Evolutionary conservation across 768 basidiomycete genomes (phyloP), one percentile per base, ranked within the genome.

Genomic region (Boletus eberwhitei): DNA sequence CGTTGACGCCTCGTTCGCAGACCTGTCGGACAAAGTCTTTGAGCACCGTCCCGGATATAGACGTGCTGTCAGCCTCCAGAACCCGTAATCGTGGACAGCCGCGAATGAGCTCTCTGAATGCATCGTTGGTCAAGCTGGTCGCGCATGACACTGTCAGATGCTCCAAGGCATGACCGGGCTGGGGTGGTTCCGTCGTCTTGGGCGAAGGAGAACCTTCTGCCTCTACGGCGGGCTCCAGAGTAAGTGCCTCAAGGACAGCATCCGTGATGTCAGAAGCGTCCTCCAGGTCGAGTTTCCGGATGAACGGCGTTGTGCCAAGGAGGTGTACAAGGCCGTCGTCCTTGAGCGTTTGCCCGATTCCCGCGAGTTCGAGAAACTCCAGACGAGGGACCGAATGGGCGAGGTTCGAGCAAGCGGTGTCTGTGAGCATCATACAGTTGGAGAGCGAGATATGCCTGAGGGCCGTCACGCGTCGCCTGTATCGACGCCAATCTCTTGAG

Each of bases 231-330:
- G 47, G 50, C 14, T 53, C 53, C 0, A 85, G 87, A 1, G 88
- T 89, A 34, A 97, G 74, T 0, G 76, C 74, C 19, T 75, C 73
- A 24, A 96, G 68, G n/a, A 93, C 79, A 3, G 76, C 72, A 67
- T 96, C 92, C 1, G 82, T 87, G 50, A 94, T 81, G 17, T 85
- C 80, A 13, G 71, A 69, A 7, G 90, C 90, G 59, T 92, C 89
- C 65, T 96, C 94, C n/a, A 97, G 74, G 67, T 97, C 94, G 38
- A 96, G 72, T 42, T 82, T 82, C 51, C 84, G 79, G 44, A 97
- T 84, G 56, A 77, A 68, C 1, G 88, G 88, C 3, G 85, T 86
- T 14, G 86, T 87, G 42, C 71, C 72, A 35, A 97, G 72, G 21
- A 97, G 76, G 40, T 77, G 77, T 17, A 91, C 73, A 8, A 97